Conservation (phyloP, 768 basidiomycete species). For the Tulasnella sp. region DNA sequence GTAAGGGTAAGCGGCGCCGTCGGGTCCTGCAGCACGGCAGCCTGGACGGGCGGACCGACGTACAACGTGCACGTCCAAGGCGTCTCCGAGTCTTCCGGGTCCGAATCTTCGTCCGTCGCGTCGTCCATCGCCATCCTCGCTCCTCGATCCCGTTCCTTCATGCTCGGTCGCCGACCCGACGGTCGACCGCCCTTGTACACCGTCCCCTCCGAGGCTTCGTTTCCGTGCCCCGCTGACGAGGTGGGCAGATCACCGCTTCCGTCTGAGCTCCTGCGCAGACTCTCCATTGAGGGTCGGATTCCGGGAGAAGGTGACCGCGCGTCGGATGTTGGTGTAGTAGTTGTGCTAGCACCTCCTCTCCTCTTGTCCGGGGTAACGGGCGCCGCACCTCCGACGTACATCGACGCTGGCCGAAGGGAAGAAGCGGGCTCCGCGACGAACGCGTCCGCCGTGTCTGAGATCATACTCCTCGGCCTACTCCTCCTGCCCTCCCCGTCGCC, state of each 20-base stretch:
- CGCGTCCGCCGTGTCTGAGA: neutral
- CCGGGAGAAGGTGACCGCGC: neutral
- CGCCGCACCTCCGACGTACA: neutral
- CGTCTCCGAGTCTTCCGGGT: slow-evolving; percentile 93
- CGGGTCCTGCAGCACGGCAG: neutral
- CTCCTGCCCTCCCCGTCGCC: neutral
- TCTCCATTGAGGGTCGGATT: neutral
- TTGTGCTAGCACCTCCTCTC: neutral
- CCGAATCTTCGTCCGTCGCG: slow-evolving; percentile 52
- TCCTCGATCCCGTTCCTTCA: neutral
- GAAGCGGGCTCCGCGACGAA: neutral
- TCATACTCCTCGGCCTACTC: slow-evolving; percentile 3
- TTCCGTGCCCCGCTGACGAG: neutral
- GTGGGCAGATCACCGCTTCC: neutral
- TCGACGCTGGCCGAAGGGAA: neutral
- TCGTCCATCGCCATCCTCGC: slow-evolving; percentile 19
- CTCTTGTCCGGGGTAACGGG: neutral
- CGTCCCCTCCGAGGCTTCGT: neutral
- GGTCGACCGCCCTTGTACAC: slow-evolving; percentile 1
- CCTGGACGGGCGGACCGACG: neutral
- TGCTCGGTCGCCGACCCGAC: neutral
- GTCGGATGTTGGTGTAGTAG: neutral
- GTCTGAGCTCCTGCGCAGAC: neutral
- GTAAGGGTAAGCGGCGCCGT: neutral
- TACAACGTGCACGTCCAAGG: slow-evolving; percentile 83